Evolutionary conservation across 805 yeast species (phyloP), one percentile per base, ranked within the genome.

Genomic region (Ogataea dorogensis): DNA sequence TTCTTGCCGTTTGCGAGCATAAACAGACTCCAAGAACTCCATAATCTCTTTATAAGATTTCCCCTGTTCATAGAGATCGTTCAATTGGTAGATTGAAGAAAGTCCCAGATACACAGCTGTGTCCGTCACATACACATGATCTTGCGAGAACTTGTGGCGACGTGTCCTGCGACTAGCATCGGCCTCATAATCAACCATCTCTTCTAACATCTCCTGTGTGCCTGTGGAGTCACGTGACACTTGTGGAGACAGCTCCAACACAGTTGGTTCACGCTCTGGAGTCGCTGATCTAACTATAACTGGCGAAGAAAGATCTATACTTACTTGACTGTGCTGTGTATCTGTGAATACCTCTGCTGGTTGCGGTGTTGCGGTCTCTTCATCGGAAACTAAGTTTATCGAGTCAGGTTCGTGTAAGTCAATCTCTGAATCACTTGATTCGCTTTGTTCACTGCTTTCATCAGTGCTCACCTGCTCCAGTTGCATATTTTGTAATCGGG

Each of bases 111-210:
- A 53, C 8, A 50, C 56, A 3, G 64, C 64, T 3, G 55, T 47
- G 35, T 63, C 67, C 2, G 63, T 57, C 8, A 61, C 51, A 38
- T 61, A 63, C 2, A 63, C 62, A 40, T 63, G 64, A 23, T 56
- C 56, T 36, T 60, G 65, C 2, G 62, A 51, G 30, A 58, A 60
- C 24, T 51, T 58, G 26, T 54, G 58, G 2, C 50, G 46, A 30
- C 64, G 40, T 2, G 58, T 50, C 28, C 61, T 42, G 31, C 59
- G 18, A 15, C 20, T 48, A 5, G 26, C 13, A 11, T 26, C 28
- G 4, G 18, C 11, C 7, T 21, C 31, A 12, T 7, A 8, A 7
- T 7, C 12, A 2, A 21, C 14, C 8, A 21, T 9, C 12, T 22
- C 28, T 3, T 24, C 11, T 7, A 29, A 25, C 16, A 21, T 23